A percentile compares a stretch with the other conserved stretches of the same genome.
Conservation (phyloP, 306 rosid species). For the Trifolium fragiferum region DNA sequence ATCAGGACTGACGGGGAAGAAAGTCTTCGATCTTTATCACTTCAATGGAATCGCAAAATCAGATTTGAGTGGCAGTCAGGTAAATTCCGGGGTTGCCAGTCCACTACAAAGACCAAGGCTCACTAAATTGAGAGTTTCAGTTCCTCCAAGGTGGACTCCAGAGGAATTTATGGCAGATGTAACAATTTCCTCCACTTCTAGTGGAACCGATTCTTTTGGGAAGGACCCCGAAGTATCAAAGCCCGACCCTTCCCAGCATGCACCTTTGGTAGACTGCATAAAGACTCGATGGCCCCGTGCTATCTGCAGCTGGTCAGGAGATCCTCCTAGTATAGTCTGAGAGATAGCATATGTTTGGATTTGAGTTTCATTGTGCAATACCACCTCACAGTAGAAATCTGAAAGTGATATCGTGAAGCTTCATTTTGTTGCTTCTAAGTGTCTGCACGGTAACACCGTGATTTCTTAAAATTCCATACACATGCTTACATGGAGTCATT, state of each 20-base stretch:
- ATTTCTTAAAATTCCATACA: too few species aligned
- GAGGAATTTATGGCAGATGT: slow-evolving; percentile 95
- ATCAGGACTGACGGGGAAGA: slow-evolving; percentile 94
- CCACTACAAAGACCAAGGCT: slow-evolving; percentile 90
- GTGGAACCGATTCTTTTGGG: slow-evolving; percentile 59
- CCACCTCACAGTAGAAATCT: too few species aligned
- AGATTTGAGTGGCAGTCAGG: slow-evolving; percentile 78
- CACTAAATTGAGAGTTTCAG: slow-evolving; percentile 87
- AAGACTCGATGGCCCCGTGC: slow-evolving; percentile 95
- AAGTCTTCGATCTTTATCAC: slow-evolving; percentile 86
- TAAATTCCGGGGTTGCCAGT: slow-evolving; percentile 65
- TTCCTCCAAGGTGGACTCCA: slow-evolving; percentile 97
- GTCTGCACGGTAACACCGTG: too few species aligned
- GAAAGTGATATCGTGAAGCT: too few species aligned
- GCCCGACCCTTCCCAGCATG: slow-evolving; percentile 88
- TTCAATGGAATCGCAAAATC: slow-evolving; percentile 98
- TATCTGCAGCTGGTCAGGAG: slow-evolving; percentile 85
- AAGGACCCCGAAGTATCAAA: slow-evolving; percentile 66
- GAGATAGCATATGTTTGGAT: not conserved
- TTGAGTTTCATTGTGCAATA: too few species aligned
- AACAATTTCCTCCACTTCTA: slow-evolving; percentile 59
- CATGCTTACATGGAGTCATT: not conserved
- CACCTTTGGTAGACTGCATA: slow-evolving; percentile 95
- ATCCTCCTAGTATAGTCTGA: slow-evolving; percentile 95
- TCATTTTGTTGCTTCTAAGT: too few species aligned